phyloP scores from a whole-genome alignment of 1,284 basidiomycete species.

The Tylopilus sp. region DNA sequence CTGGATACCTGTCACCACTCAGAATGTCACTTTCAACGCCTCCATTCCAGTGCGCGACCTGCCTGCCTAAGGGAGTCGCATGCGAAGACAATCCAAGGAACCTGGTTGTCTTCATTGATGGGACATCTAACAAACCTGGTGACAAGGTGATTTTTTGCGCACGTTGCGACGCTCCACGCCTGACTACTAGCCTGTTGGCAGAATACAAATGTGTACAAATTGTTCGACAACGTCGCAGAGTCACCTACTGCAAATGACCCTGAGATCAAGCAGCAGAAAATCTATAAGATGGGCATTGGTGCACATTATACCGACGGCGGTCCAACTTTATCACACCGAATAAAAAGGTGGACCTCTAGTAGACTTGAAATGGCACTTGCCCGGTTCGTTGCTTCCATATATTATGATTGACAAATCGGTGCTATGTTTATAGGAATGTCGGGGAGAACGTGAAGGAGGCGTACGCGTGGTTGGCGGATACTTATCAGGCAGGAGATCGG shows the following conservation, averaged over 20 bases:
- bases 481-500: slow-evolving; percentile 36
- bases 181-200: background rate
- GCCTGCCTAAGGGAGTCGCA: no score
- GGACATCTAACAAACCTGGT: no score
- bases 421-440: slow-evolving; percentile 9
- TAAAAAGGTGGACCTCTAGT: background rate
- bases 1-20: no score
- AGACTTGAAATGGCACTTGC: slow-evolving; percentile 12
- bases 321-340: background rate
- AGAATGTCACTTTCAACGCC: no score
- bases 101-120: no score
- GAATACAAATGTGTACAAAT: slow-evolving; percentile 3
- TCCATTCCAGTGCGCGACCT: no score
- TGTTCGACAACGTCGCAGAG: background rate
- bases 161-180: background rate
- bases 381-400: background rate
- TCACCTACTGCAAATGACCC: background rate
- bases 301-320: background rate
- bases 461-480: slow-evolving; percentile 52
- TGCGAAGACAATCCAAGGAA: no score
- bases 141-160: slow-evolving; percentile 3
- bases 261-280: background rate
- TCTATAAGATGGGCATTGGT: slow-evolving; percentile 3
- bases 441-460: slow-evolving; percentile 38
- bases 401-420: background rate